Evolutionary conservation across 768 basidiomycete genomes (phyloP).

Genomic region (Hygrophorus russula): DNA sequence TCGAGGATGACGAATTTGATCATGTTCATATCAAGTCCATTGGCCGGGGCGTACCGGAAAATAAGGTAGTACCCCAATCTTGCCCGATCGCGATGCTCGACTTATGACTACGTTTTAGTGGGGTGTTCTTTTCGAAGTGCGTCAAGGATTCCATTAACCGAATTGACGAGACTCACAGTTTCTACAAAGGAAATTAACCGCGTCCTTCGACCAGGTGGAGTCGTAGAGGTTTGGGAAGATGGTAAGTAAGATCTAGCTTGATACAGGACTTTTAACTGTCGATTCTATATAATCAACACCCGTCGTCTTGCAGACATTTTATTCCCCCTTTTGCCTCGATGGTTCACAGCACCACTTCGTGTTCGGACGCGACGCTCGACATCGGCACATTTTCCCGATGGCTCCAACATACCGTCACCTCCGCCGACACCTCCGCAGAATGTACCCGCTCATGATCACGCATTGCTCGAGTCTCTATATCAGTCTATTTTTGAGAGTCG

Average conservation of each 20-base stretch:
- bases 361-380: constrained; percentile 34
- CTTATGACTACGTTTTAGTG: constrained; percentile 31
- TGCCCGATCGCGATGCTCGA: constrained; percentile 5
- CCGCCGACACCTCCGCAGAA: constrained; percentile 20
- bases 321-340: constrained; percentile 65
- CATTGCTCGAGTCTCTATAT: constrained; percentile 55
- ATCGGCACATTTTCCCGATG: constrained; percentile 42
- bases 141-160: constrained; percentile 5
- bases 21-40: constrained; percentile 64
- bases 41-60: constrained; percentile 62
- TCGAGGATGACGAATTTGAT: constrained; percentile 77
- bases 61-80: constrained; percentile 37
- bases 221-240: constrained; percentile 64
- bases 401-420: constrained; percentile 26
- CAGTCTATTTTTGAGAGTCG: constrained; percentile 57
- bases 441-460: constrained; percentile 49
- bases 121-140: constrained; percentile 56
- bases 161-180: constrained; percentile 4
- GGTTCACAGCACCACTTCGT: constrained; percentile 67
- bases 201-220: constrained; percentile 57
- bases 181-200: constrained; percentile 59
- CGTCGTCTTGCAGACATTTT: constrained; percentile 41
- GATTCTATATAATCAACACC: neutral
- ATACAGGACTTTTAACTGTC: neutral
- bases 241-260: constrained; percentile 30